Percentiles rank a stretch among this genome's conserved stretches.
These are phyloP conservation scores for Saccharomycopsis capsularis DNA, from an alignment of 805 yeast genomes.

Conservation along the genomic window DNA sequence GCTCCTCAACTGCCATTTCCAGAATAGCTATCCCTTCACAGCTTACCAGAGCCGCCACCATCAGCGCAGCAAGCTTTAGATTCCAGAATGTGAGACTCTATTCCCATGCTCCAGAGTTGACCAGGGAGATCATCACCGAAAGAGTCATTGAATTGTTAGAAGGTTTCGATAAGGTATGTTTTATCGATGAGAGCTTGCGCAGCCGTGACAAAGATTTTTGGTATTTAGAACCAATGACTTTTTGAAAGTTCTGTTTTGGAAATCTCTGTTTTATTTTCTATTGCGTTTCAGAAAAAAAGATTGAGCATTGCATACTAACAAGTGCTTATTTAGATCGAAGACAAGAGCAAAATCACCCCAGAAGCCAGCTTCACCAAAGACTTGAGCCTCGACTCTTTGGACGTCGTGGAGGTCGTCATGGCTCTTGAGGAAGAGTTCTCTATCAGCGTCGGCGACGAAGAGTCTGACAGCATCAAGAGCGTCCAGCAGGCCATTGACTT, in stretches of 20 bases:
- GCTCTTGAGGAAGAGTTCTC: constrained; percentile 92
- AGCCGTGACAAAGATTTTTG: no score
- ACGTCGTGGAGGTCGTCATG: constrained; percentile 91
- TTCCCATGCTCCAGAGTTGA: constrained; percentile 53
- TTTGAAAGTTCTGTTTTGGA: neutral
- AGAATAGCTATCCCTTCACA: neutral
- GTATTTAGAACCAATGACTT: neutral
- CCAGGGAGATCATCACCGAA: constrained; percentile 55
- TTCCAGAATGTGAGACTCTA: constrained; percentile 27
- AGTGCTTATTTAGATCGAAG: constrained; percentile 5
- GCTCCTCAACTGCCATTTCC: neutral
- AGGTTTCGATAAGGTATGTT: constrained; percentile 49
- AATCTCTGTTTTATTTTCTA: neutral
- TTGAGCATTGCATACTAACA: neutral
- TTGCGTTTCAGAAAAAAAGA: neutral
- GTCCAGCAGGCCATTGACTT: constrained; percentile 91
- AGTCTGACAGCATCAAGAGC: constrained; percentile 88
- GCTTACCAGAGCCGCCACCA: neutral
- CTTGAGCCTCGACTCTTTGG: constrained; percentile 73
- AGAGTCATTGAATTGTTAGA: constrained; percentile 59
- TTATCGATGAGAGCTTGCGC: no score
- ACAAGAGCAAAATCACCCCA: constrained; percentile 23
- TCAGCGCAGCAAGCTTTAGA: neutral
- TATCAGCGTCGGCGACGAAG: constrained; percentile 79
- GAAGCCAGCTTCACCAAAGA: constrained; percentile 48